Evolutionary conservation across 768 basidiomycete species (phyloP).

Genomic region (Leccinum olivaceopallidum): DNA sequence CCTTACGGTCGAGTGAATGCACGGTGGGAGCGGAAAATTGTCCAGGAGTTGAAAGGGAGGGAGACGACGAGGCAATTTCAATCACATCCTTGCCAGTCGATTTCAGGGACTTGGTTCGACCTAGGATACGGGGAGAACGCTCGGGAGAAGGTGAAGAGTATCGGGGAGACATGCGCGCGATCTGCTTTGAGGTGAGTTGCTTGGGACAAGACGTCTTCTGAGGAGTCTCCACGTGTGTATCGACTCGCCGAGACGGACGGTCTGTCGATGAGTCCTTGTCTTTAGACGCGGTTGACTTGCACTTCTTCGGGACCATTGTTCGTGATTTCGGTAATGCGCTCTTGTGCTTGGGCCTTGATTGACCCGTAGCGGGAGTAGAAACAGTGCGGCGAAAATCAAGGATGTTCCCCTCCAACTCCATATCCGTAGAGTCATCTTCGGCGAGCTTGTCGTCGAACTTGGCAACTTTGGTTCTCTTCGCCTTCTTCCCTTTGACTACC

Average conservation of each 20-base stretch:
- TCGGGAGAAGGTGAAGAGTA: constrained; percentile 18
- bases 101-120: constrained; percentile 23
- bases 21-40: constrained; percentile 2
- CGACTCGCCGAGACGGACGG: constrained; percentile 45
- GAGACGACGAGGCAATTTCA: constrained; percentile 34
- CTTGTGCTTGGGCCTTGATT: constrained; percentile 37
- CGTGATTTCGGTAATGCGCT: constrained; percentile 44
- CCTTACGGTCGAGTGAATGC: constrained; percentile 5
- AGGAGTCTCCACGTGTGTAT: constrained; percentile 57
- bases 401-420: constrained; percentile 62
- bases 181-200: constrained; percentile 6
- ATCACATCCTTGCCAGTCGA: constrained; percentile 27
- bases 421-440: constrained; percentile 67
- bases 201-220: constrained; percentile 33
- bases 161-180: constrained; percentile 8
- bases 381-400: constrained; percentile 49
- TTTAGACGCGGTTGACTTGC: no score
- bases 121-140: neutral
- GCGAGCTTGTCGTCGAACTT: constrained; percentile 52
- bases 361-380: constrained; percentile 42
- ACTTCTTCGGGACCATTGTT: constrained; percentile 30
- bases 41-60: constrained; percentile 16
- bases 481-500: constrained; percentile 54
- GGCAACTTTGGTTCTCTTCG: constrained; percentile 39
- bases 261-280: constrained; percentile 9